Evolutionary conservation across 345 rosid species (phyloP).

Genomic region (Odontarrhena argentea): DNA sequence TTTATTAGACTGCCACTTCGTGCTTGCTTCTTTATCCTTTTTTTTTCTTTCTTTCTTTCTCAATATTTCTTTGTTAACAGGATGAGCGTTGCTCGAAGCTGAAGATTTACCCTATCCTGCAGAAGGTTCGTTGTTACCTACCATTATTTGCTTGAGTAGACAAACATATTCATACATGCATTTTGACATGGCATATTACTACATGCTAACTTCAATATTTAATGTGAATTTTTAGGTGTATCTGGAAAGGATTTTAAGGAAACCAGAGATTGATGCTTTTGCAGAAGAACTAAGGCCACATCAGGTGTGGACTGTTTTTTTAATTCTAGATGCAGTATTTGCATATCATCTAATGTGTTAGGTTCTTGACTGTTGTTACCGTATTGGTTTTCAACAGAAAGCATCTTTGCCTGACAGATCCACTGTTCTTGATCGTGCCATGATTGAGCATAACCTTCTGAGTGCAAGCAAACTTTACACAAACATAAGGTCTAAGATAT

Average conservation of each 20-base stretch:
- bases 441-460: conserved; percentile 96
- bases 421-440: conserved; percentile 93
- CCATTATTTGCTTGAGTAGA: conserved; percentile 18
- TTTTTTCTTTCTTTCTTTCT: conserved; percentile 4
- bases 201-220: conserved; percentile 7
- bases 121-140: conserved; percentile 58
- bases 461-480: conserved; percentile 98
- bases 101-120: conserved; percentile 92
- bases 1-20: not conserved
- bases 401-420: conserved; percentile 92
- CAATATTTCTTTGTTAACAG: conserved; percentile 46
- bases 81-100: conserved; percentile 96
- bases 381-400: conserved; percentile 59
- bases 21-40: conserved; percentile 15
- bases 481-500: conserved; percentile 69
- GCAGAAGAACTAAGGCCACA: conserved; percentile 90
- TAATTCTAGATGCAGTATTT: conserved; percentile 14
- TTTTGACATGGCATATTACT: conserved; percentile 8
- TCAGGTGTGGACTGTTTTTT: conserved; percentile 58
- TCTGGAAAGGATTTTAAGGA: conserved; percentile 90
- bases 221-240: conserved; percentile 64
- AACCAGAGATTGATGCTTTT: conserved; percentile 95
- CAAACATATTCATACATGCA: not conserved
- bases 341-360: conserved; percentile 2
- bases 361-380: conserved; percentile 5